Base-by-base conservation (phyloP, 2,329 filamentous ascomycete genomes). In the Monilinia aucupariae region DNA sequence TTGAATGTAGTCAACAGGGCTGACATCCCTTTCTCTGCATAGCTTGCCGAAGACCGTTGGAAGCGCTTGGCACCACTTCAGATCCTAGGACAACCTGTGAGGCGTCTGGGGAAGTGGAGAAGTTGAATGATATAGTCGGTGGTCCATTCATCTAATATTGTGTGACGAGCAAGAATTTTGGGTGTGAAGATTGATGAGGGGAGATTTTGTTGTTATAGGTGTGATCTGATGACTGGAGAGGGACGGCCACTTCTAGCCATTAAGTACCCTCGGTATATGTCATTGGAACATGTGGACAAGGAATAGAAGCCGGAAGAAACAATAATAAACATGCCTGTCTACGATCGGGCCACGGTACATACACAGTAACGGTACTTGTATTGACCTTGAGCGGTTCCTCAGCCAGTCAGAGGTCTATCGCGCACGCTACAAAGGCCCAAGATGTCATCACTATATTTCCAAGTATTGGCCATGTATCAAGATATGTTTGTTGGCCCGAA, bases 261-360 rank as follows among this genome's bases (percentile, higher is more conserved):
- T 67, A 68, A 68, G 67, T 68, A 69, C 53, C 55, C 64, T 63
- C 55, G 69, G 68, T 72, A 71, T 68, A 70, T 72, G 68, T 67
- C 64, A 60, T 39, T 53, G 65, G 65, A 68, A 69, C 65, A 69
- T 68, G 63, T 67, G 69, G 63, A 67, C 63, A 66, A 68, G 68
- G 71, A 63, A 66, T 54, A 66, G 59, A 52, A 61, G 52, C 65
- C 53, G 66, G 56, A 65, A 50, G 54, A 63, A 63, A 62, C 55
- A 63, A 65, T 41, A 39, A 45, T 39, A 32, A 59, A 59, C 62
- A 70, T 70, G 68, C 67, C 66, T 68, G 68, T 64, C 60, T 65
- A 34, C 53, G 65, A 69, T 70, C 64, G 62, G 66, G 79, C 79
- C 4, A 73, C 77, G 56, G 66, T 84, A 50, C 82, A 86, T 55